Percentiles rank a stretch among this genome's conserved stretches.
These are phyloP conservation scores for Fusarium bactridioides DNA, from an alignment of 2,329 filamentous ascomycete species.

Conservation along the genomic window DNA sequence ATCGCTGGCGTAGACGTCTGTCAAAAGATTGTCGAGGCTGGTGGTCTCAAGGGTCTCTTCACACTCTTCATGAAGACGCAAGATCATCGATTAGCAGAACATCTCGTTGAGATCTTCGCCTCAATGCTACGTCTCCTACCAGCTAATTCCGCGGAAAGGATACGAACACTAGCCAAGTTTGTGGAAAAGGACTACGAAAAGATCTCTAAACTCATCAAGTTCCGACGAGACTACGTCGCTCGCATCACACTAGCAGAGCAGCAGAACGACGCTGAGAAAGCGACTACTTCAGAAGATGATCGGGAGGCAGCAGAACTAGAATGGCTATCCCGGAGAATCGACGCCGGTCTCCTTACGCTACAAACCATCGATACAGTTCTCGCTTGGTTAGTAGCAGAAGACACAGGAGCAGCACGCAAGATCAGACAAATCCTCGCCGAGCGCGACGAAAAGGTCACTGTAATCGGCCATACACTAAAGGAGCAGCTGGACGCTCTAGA, in stretches of 20 bases:
- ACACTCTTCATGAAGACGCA: slow-evolving; percentile 86
- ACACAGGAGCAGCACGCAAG: slow-evolving; percentile 73
- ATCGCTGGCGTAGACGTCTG: slow-evolving; percentile 68
- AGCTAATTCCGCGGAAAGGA: slow-evolving; percentile 77
- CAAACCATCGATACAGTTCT: slow-evolving; percentile 86
- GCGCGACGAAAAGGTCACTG: slow-evolving; percentile 69
- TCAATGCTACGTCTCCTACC: slow-evolving; percentile 83
- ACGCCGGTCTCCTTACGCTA: slow-evolving; percentile 83
- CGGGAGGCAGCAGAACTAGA: slow-evolving; percentile 69
- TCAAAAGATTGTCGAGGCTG: slow-evolving; percentile 79
- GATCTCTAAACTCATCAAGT: slow-evolving; percentile 72
- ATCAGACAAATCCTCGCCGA: slow-evolving; percentile 72
- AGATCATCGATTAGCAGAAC: slow-evolving; percentile 75
- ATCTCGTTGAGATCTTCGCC: slow-evolving; percentile 84
- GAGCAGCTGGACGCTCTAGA: slow-evolving; percentile 64
- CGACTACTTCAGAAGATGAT: slow-evolving; percentile 25
- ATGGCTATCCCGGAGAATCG: slow-evolving; percentile 78
- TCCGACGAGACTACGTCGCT: slow-evolving; percentile 75
- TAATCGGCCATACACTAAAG: slow-evolving; percentile 73
- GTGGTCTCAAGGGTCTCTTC: slow-evolving; percentile 85
- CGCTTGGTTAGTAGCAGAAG: slow-evolving; percentile 92
- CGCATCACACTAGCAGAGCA: slow-evolving; percentile 66
- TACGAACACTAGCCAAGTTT: slow-evolving; percentile 90
- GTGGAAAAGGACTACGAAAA: slow-evolving; percentile 95
- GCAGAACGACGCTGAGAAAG: slow-evolving; percentile 49